Base-by-base conservation (phyloP, 345 rosid genomes). In the Citrus hindsii region DNA sequence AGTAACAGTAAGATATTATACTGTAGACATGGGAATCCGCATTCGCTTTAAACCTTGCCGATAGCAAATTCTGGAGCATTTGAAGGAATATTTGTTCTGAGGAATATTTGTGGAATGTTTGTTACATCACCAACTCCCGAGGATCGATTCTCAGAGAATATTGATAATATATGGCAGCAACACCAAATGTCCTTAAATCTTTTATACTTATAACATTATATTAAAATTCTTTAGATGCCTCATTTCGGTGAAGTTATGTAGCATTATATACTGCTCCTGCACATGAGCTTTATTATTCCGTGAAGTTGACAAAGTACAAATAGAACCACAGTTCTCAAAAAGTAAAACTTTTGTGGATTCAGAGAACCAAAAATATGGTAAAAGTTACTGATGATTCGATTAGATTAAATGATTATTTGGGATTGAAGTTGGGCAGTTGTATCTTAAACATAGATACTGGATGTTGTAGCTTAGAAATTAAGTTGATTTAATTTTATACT, bases 101-200 rank as follows among this genome's bases (percentile, higher is more conserved):
- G n/a, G 67, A 19, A 8, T 74, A 14, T 18, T 60, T 25, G 21
- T 61, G 14, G 67, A 19, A 9, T 74, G 25, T 9, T 61, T 25
- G 21, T 61, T 60, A 18, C 56, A 61, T 30, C n/a, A 46, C 6
- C 53, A 53, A 53, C 58, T 21, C 16, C 35, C 56, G 19, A 61
- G 56, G 77, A 74, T 60, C 19, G 27, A 38, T 40, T 42, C 67
- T 40, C 28, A 40, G 35, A 61, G 68, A 74, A 40, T 61, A 61
- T 61, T 60, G 13, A 30, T 69, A 24, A 19, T 69, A 5, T 2
- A 22, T 6, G 30, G 74, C 28, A 19, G 32, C 62, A 61, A 61
- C 21, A 56, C 18, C 66, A 58, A 22, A 13, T 12, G 63, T 72
- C 7, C 19, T 4, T 25, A 2, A 4, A 24, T 22, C 5, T 0